phyloP scores from a whole-genome alignment of 352 stramenopile genomes.

The Stephanocyclus meneghinianus region DNA sequence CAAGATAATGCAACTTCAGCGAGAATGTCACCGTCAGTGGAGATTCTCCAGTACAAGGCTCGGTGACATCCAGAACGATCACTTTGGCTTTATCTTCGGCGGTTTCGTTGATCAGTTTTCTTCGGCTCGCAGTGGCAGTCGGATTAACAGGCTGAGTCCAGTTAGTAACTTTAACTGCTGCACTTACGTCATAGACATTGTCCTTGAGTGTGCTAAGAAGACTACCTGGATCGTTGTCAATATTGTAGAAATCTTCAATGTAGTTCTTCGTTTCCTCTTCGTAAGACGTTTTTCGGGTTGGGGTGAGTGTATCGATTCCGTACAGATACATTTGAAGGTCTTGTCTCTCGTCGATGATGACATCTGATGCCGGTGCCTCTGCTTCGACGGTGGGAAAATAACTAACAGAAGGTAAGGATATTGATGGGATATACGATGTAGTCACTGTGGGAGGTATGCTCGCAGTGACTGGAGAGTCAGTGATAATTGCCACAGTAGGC shows the following conservation, averaged over 20 bases:
- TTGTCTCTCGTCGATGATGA: slow-evolving; percentile 12
- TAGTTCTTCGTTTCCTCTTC: slow-evolving; percentile 33
- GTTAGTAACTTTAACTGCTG: slow-evolving; percentile 5
- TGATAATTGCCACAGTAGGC: not conserved
- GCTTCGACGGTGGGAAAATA: not conserved
- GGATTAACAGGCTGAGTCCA: not conserved
- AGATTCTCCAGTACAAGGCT: slow-evolving; percentile 28
- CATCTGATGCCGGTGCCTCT: not conserved
- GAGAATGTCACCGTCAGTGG: slow-evolving; percentile 25
- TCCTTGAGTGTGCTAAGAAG: slow-evolving; percentile 22
- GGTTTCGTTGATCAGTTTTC: not conserved
- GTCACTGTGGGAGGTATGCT: not conserved
- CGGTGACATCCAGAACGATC: slow-evolving; percentile 21
- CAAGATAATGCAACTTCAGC: slow-evolving; percentile 25
- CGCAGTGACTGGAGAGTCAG: not conserved
- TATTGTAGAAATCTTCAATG: slow-evolving; percentile 55
- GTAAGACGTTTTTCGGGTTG: slow-evolving; percentile 11
- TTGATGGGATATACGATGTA: not conserved
- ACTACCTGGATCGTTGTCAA: not conserved
- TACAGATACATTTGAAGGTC: slow-evolving; percentile 39
- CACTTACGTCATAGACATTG: slow-evolving; percentile 19
- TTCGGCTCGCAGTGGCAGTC: not conserved
- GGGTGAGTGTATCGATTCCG: slow-evolving; percentile 24
- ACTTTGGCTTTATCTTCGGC: slow-evolving; percentile 13
- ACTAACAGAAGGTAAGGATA: not conserved